Base-by-base conservation (phyloP, 257 asterid genomes). In the Phtheirospermum japonicum region DNA sequence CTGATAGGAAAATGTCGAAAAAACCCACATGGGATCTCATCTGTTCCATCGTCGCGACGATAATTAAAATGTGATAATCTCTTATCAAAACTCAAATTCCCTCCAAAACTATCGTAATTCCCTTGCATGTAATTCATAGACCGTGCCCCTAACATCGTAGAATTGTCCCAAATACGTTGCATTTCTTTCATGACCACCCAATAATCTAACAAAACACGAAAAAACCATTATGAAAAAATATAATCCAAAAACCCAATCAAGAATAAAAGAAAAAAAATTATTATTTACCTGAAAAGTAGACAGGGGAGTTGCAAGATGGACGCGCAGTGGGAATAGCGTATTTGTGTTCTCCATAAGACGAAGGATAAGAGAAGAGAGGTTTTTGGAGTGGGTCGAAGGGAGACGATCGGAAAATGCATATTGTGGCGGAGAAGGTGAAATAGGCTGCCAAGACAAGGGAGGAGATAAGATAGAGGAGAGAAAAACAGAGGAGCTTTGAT, bases 341-440 rank as follows among this genome's bases (percentile, higher is more conserved):
- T 71, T 91, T 91, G 79, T 88, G 92, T 54, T 86, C 89, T 18
- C 95, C 96, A 59, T 88, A 91, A 19, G 95, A 81, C 1, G 94
- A 58, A 51, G 94, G 90, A 46, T 91, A 91, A n/a, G 73, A 46
- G 58, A 91, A 91, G 26, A 76, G 84, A 4, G 88, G 74, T 13
- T 69, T 33, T 50, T 75, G 90, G 14, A 85, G 52, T 0, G 88
- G 95, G 60, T 83, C 88, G 69, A 68, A 77, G 23, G 92, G 87
- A 5, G 88, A 77, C 3, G 82, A 76, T 66, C 91, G 73, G 69
- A 84, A 76, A 52, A 77, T 66, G 79, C 96, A 86, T 70, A 55
- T 84, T 61, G 83, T 65, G 68, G 88, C 63, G 71, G 87, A 73
- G 77, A 85, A 60, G 30, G 80, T 46, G 75, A 81, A 76, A 59